A percentile compares a stretch with the other conserved stretches of the same genome.
These are phyloP conservation scores for Penicillium waksmanii DNA, from an alignment of 495 filamentous ascomycete species.

Conservation along the genomic window DNA sequence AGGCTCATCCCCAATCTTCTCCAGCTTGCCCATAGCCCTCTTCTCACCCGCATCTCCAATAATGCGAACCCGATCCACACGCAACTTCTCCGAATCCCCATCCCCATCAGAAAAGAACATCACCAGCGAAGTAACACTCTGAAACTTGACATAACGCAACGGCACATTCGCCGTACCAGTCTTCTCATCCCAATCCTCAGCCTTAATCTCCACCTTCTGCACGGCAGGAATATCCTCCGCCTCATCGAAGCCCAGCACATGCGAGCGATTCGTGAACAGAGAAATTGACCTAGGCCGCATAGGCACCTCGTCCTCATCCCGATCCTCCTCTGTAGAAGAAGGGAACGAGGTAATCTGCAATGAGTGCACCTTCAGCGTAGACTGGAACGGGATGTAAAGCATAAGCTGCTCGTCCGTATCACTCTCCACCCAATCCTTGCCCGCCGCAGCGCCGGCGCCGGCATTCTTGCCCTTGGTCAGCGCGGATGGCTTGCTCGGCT, in stretches of 20 bases:
- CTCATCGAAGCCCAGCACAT: conserved; percentile 94
- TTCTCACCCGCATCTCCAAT: conserved; percentile 94
- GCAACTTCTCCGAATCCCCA: conserved; percentile 80
- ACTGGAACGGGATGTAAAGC: conserved; percentile 89
- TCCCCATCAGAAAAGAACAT: conserved; percentile 91
- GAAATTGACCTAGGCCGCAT: conserved; percentile 85
- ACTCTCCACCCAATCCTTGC: conserved; percentile 89
- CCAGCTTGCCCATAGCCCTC: conserved; percentile 87
- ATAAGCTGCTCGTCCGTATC: conserved; percentile 99
- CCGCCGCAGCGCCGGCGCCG: conserved; percentile 29
- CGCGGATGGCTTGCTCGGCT: conserved; percentile 65
- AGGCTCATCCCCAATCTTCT: conserved; percentile 86
- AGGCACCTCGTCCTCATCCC: conserved; percentile 72
- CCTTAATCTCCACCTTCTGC: conserved; percentile 72
- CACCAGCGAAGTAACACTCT: conserved; percentile 83
- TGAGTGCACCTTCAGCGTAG: conserved; percentile 87
- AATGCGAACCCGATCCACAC: conserved; percentile 81
- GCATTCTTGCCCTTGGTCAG: conserved; percentile 65
- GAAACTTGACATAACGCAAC: conserved; percentile 95
- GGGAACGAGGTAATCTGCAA: conserved; percentile 86
- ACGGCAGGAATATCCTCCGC: conserved; percentile 81
- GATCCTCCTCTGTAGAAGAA: conserved; percentile 42
- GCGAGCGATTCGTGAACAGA: conserved; percentile 82
- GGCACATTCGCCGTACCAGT: conserved; percentile 84
- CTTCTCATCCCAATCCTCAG: conserved; percentile 79